These are phyloP conservation scores for Pseudocercospora musae DNA, from an alignment of 2,329 filamentous ascomycete species.

Conservation along the genomic window DNA sequence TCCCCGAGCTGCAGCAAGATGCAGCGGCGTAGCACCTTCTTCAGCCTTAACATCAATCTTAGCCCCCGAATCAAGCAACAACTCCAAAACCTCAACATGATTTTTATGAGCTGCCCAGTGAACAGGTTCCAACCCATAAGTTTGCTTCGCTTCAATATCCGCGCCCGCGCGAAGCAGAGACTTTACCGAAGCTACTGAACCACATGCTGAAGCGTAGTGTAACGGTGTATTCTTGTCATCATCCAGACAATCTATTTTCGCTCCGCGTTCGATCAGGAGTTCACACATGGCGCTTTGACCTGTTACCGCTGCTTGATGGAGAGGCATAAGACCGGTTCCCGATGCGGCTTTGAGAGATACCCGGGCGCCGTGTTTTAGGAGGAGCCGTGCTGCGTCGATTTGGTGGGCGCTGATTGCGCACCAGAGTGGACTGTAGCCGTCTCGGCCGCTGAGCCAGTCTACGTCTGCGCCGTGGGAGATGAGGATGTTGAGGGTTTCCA, in stretches of 20 bases:
- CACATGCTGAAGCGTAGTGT: constrained; percentile 30
- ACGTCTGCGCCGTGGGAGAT: constrained; percentile 27
- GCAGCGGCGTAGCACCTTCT: constrained; percentile 26
- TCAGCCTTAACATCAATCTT: constrained; percentile 21
- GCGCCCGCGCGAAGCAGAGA: constrained; percentile 25
- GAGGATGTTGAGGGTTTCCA: constrained; percentile 26
- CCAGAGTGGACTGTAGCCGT: constrained; percentile 31
- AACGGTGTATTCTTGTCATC: constrained; percentile 28
- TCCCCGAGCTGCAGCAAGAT: constrained; percentile 29
- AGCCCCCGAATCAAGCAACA: constrained; percentile 24
- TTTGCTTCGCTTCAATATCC: constrained; percentile 22
- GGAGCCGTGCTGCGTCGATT: constrained; percentile 27
- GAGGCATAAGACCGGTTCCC: constrained; percentile 22
- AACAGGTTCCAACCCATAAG: constrained; percentile 26
- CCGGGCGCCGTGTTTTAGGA: constrained; percentile 29
- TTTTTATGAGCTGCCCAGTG: constrained; percentile 33
- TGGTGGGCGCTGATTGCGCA: constrained; percentile 30
- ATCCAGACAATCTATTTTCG: constrained; percentile 28
- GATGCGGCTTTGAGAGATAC: constrained; percentile 25
- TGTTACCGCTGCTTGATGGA: constrained; percentile 33
- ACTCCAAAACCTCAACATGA: constrained; percentile 25
- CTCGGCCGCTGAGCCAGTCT: constrained; percentile 29
- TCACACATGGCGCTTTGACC: constrained; percentile 31
- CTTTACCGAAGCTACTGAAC: constrained; percentile 21
- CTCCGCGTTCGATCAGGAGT: constrained; percentile 30